These are phyloP conservation scores for Scheffersomyces stipitis DNA, from an alignment of 805 yeast species.

Conservation along the genomic window DNA sequence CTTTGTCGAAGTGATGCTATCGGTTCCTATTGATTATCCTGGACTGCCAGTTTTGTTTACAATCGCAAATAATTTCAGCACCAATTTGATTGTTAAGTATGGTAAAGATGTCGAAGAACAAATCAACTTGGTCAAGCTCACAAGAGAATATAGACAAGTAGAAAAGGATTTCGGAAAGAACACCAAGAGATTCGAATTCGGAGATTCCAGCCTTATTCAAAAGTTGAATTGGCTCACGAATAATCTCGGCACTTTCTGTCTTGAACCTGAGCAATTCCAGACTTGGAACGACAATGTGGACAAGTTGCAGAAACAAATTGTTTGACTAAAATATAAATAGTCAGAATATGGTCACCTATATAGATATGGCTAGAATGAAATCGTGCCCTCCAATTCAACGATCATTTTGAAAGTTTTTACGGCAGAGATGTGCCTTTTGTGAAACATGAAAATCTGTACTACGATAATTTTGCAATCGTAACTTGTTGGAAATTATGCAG, in stretches of 20 bases:
- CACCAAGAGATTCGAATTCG: slow-evolving; percentile 15
- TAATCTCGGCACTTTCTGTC: slow-evolving; percentile 22
- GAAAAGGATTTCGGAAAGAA: slow-evolving; percentile 30
- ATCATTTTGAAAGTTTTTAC: too few species aligned
- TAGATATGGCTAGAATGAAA: too few species aligned
- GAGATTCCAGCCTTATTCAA: slow-evolving; percentile 19
- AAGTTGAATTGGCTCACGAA: slow-evolving; percentile 33
- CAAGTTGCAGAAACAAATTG: not conserved
- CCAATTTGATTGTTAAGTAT: slow-evolving; percentile 26
- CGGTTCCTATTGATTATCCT: slow-evolving; percentile 37
- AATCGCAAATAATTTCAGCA: slow-evolving; percentile 31
- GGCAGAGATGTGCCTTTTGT: too few species aligned
- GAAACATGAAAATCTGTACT: too few species aligned
- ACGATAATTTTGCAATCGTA: too few species aligned
- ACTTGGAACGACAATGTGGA: not conserved
- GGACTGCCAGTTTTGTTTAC: slow-evolving; percentile 17
- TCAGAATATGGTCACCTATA: too few species aligned
- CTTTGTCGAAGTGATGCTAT: slow-evolving; percentile 29
- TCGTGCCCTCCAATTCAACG: too few species aligned
- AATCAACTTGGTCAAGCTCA: slow-evolving; percentile 15
- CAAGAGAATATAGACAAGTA: slow-evolving; percentile 20
- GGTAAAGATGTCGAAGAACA: slow-evolving; percentile 11
- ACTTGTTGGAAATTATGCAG: too few species aligned
- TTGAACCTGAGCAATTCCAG: slow-evolving; percentile 8
- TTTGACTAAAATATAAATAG: too few species aligned